phyloP scores from a whole-genome alignment of 1,139 yeast genomes.

The Candida tropicalis region DNA sequence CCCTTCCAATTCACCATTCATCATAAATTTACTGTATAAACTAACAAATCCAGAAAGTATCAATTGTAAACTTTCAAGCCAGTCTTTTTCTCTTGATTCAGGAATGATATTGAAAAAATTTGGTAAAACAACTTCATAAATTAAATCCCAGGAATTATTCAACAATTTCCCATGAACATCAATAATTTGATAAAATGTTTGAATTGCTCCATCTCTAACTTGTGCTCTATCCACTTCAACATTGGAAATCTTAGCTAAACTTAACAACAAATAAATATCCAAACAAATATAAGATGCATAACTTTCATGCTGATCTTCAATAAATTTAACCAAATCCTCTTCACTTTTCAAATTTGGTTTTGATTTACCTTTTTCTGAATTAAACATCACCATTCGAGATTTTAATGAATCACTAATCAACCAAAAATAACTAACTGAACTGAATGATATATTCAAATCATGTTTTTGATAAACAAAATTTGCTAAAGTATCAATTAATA shows the following conservation, averaged over 20 bases:
- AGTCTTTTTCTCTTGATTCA: constrained; percentile 31
- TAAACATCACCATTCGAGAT: constrained; percentile 27
- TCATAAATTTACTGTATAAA: constrained; percentile 49
- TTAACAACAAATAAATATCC: constrained; percentile 62
- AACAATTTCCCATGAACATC: constrained; percentile 72
- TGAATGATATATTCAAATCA: constrained; percentile 85
- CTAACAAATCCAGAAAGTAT: constrained; percentile 62
- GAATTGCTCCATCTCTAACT: constrained; percentile 86
- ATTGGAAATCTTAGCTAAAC: constrained; percentile 61
- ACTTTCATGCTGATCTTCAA: constrained; percentile 21
- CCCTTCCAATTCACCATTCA: constrained; percentile 20
- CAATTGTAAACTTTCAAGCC: constrained; percentile 60
- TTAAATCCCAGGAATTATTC: constrained; percentile 54
- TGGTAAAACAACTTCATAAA: constrained; percentile 53
- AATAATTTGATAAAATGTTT: constrained; percentile 81
- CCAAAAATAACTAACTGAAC: constrained; percentile 93
- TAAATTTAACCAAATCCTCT: constrained; percentile 22
- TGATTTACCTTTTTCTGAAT: constrained; percentile 15
- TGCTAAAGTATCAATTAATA: constrained; percentile 69
- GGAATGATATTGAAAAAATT: constrained; percentile 24
- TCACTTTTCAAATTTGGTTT: constrained; percentile 18
- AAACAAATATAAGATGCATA: constrained; percentile 33
- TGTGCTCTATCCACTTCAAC: constrained; percentile 63
- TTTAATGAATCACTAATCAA: constrained; percentile 75
- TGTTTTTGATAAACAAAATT: constrained; percentile 69